These are phyloP conservation scores for Citrus mangshanensis DNA, from an alignment of 345 rosid species.

Conservation along the genomic window DNA sequence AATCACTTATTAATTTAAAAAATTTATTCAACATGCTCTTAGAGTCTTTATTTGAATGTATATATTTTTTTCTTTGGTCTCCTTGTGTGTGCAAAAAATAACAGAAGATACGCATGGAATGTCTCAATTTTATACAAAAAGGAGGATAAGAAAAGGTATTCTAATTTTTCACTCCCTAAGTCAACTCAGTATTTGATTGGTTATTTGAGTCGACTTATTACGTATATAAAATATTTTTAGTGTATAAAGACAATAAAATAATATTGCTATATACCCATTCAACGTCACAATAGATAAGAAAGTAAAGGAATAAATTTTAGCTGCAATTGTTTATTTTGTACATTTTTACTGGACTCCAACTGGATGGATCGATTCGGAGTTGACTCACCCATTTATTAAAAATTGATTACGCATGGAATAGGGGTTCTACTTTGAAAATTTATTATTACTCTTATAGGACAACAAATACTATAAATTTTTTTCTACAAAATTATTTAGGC, in stretches of 20 bases:
- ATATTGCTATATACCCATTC: too few species aligned
- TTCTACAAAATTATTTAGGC: too few species aligned
- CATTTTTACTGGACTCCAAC: constrained; percentile 11
- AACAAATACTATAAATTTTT: too few species aligned
- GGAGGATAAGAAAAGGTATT: not conserved
- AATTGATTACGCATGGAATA: constrained; percentile 18
- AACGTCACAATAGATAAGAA: not conserved
- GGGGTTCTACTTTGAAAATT: not conserved
- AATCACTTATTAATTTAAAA: too few species aligned
- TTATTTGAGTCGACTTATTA: not conserved
- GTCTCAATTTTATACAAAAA: not conserved
- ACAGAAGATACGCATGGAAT: not conserved
- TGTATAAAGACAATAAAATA: not conserved
- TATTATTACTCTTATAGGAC: not conserved
- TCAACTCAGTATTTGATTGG: constrained; percentile 8
- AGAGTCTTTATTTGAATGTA: too few species aligned
- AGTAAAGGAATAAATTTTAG: constrained; percentile 11
- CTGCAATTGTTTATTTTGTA: not conserved
- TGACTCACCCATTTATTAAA: constrained; percentile 17
- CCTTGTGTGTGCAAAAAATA: not conserved
- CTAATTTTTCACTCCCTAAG: not conserved
- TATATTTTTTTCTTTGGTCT: too few species aligned
- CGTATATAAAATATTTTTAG: not conserved
- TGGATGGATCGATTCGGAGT: constrained; percentile 24
- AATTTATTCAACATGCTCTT: too few species aligned